Conservation (phyloP, 768 basidiomycete species). For the Rhodotorula babjevae region DNA sequence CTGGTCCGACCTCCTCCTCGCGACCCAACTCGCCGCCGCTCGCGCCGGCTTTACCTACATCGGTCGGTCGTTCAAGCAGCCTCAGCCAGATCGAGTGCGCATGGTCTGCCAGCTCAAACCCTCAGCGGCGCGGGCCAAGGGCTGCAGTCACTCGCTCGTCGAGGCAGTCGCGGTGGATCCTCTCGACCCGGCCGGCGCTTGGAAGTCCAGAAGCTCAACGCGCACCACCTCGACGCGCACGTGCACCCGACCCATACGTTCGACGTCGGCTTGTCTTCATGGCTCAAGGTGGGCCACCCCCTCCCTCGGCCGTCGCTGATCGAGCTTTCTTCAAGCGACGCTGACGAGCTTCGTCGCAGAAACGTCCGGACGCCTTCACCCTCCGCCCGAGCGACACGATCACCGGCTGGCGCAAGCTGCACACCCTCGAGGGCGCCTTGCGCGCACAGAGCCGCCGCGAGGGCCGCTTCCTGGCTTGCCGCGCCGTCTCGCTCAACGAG, state of each 20-base stretch:
- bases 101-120: too few species aligned
- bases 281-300: background rate
- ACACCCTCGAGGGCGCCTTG: background rate
- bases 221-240: background rate
- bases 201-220: background rate
- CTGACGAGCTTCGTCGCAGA: too few species aligned
- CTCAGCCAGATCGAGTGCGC: rapidly evolving
- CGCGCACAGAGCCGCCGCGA: background rate
- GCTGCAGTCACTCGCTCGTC: background rate
- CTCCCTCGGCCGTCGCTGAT: too few species aligned
- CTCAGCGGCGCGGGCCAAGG: too few species aligned
- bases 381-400: background rate
- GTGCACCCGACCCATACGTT: background rate
- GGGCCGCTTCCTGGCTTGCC: background rate
- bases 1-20: background rate
- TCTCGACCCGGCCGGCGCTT: background rate
- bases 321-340: too few species aligned
- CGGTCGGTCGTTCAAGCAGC: background rate
- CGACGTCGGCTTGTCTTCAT: background rate
- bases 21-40: background rate
- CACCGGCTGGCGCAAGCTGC: background rate
- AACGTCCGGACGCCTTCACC: background rate
- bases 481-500: too few species aligned
- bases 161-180: background rate
- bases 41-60: background rate